A percentile compares a stretch with the other conserved stretches of the same genome.
Evolutionary conservation across 2,329 filamentous ascomycete species (phyloP).

Genomic region (Acrocalymma vagum): DNA sequence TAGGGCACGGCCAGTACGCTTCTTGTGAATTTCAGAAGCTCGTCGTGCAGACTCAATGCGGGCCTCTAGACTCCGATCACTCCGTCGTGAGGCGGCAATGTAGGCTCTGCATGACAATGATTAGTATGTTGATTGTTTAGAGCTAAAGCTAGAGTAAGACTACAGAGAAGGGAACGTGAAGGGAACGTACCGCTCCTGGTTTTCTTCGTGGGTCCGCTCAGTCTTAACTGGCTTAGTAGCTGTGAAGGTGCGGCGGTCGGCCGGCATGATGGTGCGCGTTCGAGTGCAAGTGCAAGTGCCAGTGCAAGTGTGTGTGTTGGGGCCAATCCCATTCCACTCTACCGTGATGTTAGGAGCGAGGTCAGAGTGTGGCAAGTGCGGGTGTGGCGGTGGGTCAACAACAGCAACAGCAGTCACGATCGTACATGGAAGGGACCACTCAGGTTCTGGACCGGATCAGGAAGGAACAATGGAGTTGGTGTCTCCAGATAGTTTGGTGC

Average conservation of each 20-base stretch:
- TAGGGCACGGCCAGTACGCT: conserved; percentile 82
- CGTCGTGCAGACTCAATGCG: conserved; percentile 85
- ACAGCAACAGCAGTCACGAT: conserved; percentile 7
- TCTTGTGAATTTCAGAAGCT: conserved; percentile 91
- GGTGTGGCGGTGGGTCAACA: conserved; percentile 20
- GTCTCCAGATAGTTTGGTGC: conserved; percentile 11
- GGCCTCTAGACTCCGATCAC: conserved; percentile 86
- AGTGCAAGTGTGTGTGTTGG: too few relatives aligned
- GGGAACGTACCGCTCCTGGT: conserved; percentile 70
- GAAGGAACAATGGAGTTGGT: conserved; percentile 3
- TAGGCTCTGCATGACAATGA: conserved; percentile 70
- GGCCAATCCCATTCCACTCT: too few relatives aligned
- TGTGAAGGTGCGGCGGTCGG: conserved; percentile 43
- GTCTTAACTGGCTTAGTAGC: conserved; percentile 64
- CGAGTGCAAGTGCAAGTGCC: too few relatives aligned
- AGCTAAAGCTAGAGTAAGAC: background rate
- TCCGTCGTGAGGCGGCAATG: conserved; percentile 87
- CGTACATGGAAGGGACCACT: conserved; percentile 1
- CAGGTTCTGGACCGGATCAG: background rate
- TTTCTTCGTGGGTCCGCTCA: conserved; percentile 80
- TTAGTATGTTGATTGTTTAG: conserved; percentile 4
- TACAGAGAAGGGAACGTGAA: background rate
- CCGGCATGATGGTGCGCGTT: conserved; percentile 45
- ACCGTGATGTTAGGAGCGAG: conserved; percentile 1
- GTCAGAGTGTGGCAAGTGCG: conserved; percentile 18